These are phyloP conservation scores for Cynara cardunculus DNA, from an alignment of 129 eudicot species.

Conservation along the genomic window DNA sequence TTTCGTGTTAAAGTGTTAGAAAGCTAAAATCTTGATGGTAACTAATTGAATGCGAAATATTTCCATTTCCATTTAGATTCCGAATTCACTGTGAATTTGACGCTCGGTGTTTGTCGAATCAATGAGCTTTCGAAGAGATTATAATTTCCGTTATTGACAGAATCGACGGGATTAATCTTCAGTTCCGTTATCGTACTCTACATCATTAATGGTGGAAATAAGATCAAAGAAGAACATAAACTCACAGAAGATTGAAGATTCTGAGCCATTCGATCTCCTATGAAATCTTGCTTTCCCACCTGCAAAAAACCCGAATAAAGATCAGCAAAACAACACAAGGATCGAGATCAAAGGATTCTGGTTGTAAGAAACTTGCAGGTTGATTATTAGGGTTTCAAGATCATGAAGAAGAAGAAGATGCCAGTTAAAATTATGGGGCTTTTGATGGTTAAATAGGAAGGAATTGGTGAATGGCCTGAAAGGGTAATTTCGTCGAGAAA, in stretches of 20 bases:
- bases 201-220: not conserved
- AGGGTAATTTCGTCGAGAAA: not conserved
- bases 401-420: not conserved
- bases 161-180: too few relatives aligned
- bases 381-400: not conserved
- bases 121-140: too few relatives aligned
- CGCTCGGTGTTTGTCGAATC: too few relatives aligned
- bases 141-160: too few relatives aligned
- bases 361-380: not conserved
- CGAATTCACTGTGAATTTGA: too few relatives aligned
- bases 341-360: not conserved
- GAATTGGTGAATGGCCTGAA: not conserved
- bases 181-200: too few relatives aligned
- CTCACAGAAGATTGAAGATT: not conserved
- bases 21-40: too few relatives aligned
- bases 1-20: too few relatives aligned
- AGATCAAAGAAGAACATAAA: too few relatives aligned
- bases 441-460: not conserved
- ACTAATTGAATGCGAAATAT: too few relatives aligned
- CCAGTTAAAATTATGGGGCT: not conserved
- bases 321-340: not conserved
- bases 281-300: not conserved
- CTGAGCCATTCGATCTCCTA: too few relatives aligned
- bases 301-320: not conserved
- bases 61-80: too few relatives aligned